Evolutionary conservation across 1,139 yeast species (phyloP).

Genomic region (Sugiyamaella neomexicana): DNA sequence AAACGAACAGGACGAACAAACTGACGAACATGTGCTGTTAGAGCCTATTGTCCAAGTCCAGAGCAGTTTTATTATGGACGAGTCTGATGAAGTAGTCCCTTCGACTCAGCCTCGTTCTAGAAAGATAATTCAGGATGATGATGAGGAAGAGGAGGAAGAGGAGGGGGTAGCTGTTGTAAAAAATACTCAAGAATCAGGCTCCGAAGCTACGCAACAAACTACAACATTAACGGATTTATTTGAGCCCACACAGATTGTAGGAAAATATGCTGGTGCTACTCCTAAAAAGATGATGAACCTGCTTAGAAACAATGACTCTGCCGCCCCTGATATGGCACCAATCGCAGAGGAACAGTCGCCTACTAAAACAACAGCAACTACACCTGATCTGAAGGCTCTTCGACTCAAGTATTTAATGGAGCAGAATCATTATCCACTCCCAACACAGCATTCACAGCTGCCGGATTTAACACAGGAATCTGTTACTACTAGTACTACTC

Average conservation of each 20-base stretch:
- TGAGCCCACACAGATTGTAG: constrained; percentile 19
- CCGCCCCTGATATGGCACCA: neutral
- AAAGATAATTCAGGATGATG: constrained; percentile 8
- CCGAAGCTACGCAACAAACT: neutral
- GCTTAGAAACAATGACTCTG: constrained; percentile 5
- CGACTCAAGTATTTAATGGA: constrained; percentile 15
- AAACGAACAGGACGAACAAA: constrained; percentile 29
- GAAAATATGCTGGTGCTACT: constrained; percentile 1
- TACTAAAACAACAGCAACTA: constrained; percentile 5
- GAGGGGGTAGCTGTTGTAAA: constrained; percentile 8
- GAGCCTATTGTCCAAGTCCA: constrained; percentile 1
- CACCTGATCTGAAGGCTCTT: constrained; percentile 12
- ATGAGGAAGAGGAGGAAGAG: constrained; percentile 11
- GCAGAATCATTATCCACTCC: constrained; percentile 14
- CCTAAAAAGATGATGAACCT: constrained; percentile 17
- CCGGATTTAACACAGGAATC: constrained; percentile 14
- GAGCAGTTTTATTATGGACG: constrained; percentile 9
- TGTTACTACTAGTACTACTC: constrained; percentile 1
- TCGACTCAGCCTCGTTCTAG: constrained; percentile 1
- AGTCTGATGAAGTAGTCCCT: neutral
- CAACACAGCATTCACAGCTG: constrained; percentile 20
- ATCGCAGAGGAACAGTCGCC: neutral
- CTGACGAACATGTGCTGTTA: neutral
- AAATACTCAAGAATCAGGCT: constrained; percentile 10
- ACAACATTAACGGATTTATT: constrained; percentile 12